These are phyloP conservation scores for Pyracantha coccinea DNA, from an alignment of 331 rosid genomes.

Conservation along the genomic window DNA sequence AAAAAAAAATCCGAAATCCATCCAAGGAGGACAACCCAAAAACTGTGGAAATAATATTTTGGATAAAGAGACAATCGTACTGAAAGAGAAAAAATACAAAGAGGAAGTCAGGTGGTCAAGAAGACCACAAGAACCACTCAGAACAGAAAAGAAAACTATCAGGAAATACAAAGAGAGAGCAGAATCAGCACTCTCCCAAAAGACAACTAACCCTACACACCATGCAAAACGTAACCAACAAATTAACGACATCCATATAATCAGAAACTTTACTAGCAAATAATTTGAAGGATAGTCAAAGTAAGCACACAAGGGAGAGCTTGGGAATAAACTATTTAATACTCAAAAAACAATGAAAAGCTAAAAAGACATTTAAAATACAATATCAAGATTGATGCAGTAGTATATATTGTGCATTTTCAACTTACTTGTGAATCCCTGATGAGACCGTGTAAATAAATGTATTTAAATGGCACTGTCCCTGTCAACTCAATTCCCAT, in stretches of 20 bases:
- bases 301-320: not conserved
- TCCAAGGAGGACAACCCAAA: not conserved
- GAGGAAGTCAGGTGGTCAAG: not conserved
- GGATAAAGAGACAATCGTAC: not conserved
- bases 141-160: not conserved
- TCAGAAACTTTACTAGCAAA: not conserved
- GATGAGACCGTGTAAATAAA: conserved; percentile 96
- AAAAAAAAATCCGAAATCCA: no score
- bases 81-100: not conserved
- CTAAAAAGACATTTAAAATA: conserved; percentile 4
- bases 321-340: not conserved
- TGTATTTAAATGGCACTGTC: conserved; percentile 70
- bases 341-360: not conserved
- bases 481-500: conserved; percentile 97
- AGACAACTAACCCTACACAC: no score
- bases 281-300: not conserved
- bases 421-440: conserved; percentile 79
- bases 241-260: not conserved
- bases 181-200: not conserved
- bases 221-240: not conserved
- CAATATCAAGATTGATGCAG: conserved; percentile 1
- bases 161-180: not conserved
- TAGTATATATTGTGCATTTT: not conserved
- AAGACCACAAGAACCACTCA: not conserved
- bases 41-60: not conserved